A percentile compares a stretch with the other conserved stretches of the same genome.
Evolutionary conservation across 2,329 filamentous ascomycete genomes (phyloP).

Genomic region (Xylaria sp.): DNA sequence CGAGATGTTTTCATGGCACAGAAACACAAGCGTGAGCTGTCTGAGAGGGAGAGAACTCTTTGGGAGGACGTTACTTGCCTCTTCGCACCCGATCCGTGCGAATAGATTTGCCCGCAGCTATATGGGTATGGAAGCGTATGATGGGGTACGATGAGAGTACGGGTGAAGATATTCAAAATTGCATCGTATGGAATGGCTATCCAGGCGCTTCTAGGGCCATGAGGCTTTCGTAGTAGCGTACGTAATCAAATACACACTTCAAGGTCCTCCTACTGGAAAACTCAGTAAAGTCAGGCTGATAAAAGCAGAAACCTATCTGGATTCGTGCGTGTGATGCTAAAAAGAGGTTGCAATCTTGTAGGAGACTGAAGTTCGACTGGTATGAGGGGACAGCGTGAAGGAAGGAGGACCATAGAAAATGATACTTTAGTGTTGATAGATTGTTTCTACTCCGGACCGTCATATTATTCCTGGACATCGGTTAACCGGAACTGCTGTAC

Average conservation of each 20-base stretch:
- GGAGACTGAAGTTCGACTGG: too few species aligned
- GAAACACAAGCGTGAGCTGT: not conserved
- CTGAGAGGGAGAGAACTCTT: not conserved
- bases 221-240: too few species aligned
- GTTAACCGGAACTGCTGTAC: too few species aligned
- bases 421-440: not conserved
- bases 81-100: conserved; percentile 25
- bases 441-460: not conserved
- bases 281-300: too few species aligned
- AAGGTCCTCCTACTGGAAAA: too few species aligned
- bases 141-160: not conserved
- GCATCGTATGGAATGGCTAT: not conserved
- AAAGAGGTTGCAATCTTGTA: too few species aligned
- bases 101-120: not conserved
- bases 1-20: conserved; percentile 15
- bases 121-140: not conserved
- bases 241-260: too few species aligned
- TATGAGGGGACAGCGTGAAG: not conserved
- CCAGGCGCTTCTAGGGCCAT: not conserved
- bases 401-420: not conserved
- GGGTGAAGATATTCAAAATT: too few species aligned
- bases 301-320: not conserved
- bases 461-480: not conserved
- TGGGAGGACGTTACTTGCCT: conserved; percentile 16
- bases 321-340: too few species aligned